Evolutionary conservation across 371 early-diverging fungal genomes (phyloP).

Genomic region (Circinella minor): DNA sequence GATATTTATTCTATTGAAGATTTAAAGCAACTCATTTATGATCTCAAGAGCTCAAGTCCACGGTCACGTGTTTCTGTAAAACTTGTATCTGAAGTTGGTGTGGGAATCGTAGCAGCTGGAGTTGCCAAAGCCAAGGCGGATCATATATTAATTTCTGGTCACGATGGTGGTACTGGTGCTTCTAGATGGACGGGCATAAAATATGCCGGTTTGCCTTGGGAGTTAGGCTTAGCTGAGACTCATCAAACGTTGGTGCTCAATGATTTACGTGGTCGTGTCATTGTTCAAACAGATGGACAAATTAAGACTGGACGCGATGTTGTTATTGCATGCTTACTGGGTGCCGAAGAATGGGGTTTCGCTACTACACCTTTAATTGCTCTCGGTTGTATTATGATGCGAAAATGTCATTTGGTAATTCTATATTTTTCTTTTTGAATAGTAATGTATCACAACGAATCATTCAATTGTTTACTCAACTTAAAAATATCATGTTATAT

Average conservation of each 20-base stretch:
- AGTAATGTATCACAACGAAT: too few relatives aligned
- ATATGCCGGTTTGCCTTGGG: slow-evolving; percentile 97
- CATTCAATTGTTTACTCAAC: not conserved
- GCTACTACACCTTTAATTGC: slow-evolving; percentile 97
- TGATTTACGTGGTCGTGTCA: slow-evolving; percentile 92
- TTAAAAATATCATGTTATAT: not conserved
- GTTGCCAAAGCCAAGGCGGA: slow-evolving; percentile 97
- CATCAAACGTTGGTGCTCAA: slow-evolving; percentile 96
- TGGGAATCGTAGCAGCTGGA: slow-evolving; percentile 95
- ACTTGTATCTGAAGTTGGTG: slow-evolving; percentile 95
- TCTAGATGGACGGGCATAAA: slow-evolving; percentile 98
- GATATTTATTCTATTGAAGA: slow-evolving; percentile 98
- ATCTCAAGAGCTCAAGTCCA: slow-evolving; percentile 93
- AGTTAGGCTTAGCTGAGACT: slow-evolving; percentile 95
- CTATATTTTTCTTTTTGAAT: slow-evolving; percentile 4
- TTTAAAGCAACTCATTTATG: slow-evolving; percentile 96
- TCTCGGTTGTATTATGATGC: slow-evolving; percentile 97
- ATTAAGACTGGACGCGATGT: slow-evolving; percentile 97
- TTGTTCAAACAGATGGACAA: slow-evolving; percentile 97
- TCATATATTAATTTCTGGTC: slow-evolving; percentile 94
- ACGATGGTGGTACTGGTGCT: slow-evolving; percentile 99
- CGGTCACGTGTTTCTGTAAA: slow-evolving; percentile 93
- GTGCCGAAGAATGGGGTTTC: slow-evolving; percentile 98
- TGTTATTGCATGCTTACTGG: slow-evolving; percentile 92
- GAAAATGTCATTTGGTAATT: slow-evolving; percentile 67